Evolutionary conservation across 2,329 filamentous ascomycete genomes (phyloP), one percentile per base, ranked within the genome.

Genomic region (Epichloe hybrida): DNA sequence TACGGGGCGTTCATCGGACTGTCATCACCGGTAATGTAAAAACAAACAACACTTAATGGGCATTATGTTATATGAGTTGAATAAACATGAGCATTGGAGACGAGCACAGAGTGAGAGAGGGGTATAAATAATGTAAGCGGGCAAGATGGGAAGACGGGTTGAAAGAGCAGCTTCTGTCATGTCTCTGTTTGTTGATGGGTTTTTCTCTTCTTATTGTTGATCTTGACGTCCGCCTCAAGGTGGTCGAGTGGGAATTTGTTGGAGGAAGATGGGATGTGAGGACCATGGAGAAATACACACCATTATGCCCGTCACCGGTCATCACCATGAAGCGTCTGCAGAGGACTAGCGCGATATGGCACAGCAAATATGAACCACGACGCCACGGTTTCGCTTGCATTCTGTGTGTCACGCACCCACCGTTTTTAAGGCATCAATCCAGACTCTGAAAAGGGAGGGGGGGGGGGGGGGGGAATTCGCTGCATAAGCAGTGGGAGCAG

Each of bases 21-120:
- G 42, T 50, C 37, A 52, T 52, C 50, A 42, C 42, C 43, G 20
- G 46, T 27, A 40, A 23, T 41, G 8, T 41, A 40, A 46, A 4
- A 31, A 40, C 4, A 31, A 31, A 13, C 17, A 31, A 13, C 17
- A 17, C 5, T 12, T 34, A 23, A 21, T 20, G 36, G 52, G 50
- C 51, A 50, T 56, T 52, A 53, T 53, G 46, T 53, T 52, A 53
- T 50, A 46, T 50, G 50, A 48, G 44, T 50, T 54, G 55, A 49
- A 44, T 52, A 52, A 42, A 51, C 39, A 42, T 55, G 50, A 37
- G 34, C 21, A 36, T 48, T 35, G 46, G 41, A 35, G 37, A 20
- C 15, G 23, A 37, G 27, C 3, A 45, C 47, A 23, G 15, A 13
- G 5, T 17, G 4, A 13, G 36, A 12, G 7, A 13, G 37, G 5